Percentiles rank a stretch among this genome's conserved stretches.
These are phyloP conservation scores for Diaporthe sp. DNA, from an alignment of 2,329 filamentous ascomycete genomes.

Conservation along the genomic window DNA sequence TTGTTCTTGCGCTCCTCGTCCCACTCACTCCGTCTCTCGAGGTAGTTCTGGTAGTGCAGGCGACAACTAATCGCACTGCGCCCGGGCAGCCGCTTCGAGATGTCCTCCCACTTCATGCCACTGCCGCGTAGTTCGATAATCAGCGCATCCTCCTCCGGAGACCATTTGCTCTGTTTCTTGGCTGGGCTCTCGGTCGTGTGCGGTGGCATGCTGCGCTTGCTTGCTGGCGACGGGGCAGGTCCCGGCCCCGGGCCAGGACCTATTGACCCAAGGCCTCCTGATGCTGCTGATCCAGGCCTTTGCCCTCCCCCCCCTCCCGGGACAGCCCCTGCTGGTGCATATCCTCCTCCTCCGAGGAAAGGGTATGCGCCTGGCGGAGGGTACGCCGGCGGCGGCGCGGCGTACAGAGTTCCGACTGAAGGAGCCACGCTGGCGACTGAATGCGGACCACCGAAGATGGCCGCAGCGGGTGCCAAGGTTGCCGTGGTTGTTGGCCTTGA, in stretches of 20 bases:
- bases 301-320: slow-evolving; percentile 41
- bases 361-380: slow-evolving; percentile 34
- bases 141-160: slow-evolving; percentile 88
- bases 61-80: slow-evolving; percentile 95
- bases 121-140: slow-evolving; percentile 92
- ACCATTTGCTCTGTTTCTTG: slow-evolving; percentile 98
- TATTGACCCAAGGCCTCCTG: slow-evolving; percentile 22
- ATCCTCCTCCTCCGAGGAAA: slow-evolving; percentile 38
- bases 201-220: slow-evolving; percentile 65
- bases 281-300: slow-evolving; percentile 43
- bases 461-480: slow-evolving; percentile 36
- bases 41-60: slow-evolving; percentile 96
- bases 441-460: slow-evolving; percentile 36
- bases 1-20: slow-evolving; percentile 98
- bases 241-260: slow-evolving; percentile 32
- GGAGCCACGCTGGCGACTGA: slow-evolving; percentile 35
- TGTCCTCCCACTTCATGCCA: slow-evolving; percentile 99
- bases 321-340: slow-evolving; percentile 30
- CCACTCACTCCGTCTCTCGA: slow-evolving; percentile 93
- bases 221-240: slow-evolving; percentile 41
- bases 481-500: slow-evolving; percentile 33
- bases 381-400: slow-evolving; percentile 37
- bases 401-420: slow-evolving; percentile 37
- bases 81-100: slow-evolving; percentile 89
- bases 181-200: slow-evolving; percentile 76